Conservation (phyloP, 2,329 filamentous ascomycete genomes). For the Coniella vitis region DNA sequence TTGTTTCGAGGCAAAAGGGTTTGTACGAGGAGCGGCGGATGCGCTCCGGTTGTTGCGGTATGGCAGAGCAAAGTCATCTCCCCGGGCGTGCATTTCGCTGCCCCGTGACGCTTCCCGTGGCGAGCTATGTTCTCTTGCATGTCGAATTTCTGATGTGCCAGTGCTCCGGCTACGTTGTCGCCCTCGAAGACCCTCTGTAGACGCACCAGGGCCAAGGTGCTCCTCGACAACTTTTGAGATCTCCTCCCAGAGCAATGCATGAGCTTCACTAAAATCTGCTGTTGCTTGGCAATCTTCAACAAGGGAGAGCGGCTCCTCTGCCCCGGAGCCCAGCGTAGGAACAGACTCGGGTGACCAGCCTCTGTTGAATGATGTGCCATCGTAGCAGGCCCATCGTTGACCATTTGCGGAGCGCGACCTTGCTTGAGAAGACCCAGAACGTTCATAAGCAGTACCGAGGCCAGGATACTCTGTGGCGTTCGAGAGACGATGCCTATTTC, state of each 20-base stretch:
- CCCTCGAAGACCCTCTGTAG: not conserved
- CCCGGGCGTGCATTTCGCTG: not conserved
- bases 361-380: no score
- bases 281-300: no score
- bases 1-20: not conserved
- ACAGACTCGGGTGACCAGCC: no score
- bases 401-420: no score
- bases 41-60: not conserved
- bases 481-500: not conserved
- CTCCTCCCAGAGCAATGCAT: constrained; percentile 6
- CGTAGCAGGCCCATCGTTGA: no score
- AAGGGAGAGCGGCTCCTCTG: no score
- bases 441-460: not conserved
- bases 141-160: not conserved
- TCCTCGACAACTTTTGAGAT: constrained; percentile 9
- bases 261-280: not conserved
- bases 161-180: not conserved
- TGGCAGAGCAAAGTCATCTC: not conserved
- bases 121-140: not conserved
- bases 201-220: not conserved
- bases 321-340: not conserved
- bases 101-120: not conserved
- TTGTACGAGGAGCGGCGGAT: not conserved
- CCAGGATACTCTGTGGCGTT: not conserved
- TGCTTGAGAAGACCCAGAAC: not conserved